Percentiles rank a stretch among this genome's conserved stretches.
Evolutionary conservation across 2,329 filamentous ascomycete genomes (phyloP).

Genomic region (Epichloe aotearoae): DNA sequence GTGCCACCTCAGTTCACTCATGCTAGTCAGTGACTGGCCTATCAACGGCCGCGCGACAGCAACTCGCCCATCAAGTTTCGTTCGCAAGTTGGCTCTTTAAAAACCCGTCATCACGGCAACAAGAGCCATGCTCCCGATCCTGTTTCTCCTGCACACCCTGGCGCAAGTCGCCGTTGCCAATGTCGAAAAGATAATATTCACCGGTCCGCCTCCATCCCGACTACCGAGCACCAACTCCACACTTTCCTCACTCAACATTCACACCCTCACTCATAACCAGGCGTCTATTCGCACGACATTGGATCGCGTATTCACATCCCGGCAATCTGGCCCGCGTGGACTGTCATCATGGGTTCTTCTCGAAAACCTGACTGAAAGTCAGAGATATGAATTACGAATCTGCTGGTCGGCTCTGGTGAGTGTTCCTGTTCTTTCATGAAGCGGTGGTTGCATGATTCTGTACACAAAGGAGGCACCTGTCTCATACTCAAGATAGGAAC

Average conservation of each 20-base stretch:
- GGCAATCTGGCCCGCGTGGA: slow-evolving; percentile 34
- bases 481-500: slow-evolving; percentile 50
- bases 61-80: no score
- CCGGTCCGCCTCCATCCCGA: slow-evolving; percentile 47
- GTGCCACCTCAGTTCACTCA: no score
- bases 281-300: slow-evolving; percentile 49
- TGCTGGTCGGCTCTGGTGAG: slow-evolving; percentile 90
- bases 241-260: slow-evolving; percentile 45
- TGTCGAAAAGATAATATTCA: slow-evolving; percentile 90
- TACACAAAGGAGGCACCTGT: neutral
- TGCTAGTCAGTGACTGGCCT: no score
- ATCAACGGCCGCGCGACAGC: no score
- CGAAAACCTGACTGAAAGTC: slow-evolving; percentile 51
- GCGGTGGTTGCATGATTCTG: neutral
- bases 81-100: neutral
- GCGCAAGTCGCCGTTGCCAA: slow-evolving; percentile 43
- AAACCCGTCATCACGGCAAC: neutral
- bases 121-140: neutral
- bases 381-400: slow-evolving; percentile 79
- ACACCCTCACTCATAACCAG: slow-evolving; percentile 45
- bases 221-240: slow-evolving; percentile 30
- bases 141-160: slow-evolving; percentile 1
- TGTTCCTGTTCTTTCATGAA: slow-evolving; percentile 10
- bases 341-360: slow-evolving; percentile 68
- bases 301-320: slow-evolving; percentile 44